These are phyloP conservation scores for Trametes punicea DNA, from an alignment of 768 basidiomycete species.

Conservation along the genomic window DNA sequence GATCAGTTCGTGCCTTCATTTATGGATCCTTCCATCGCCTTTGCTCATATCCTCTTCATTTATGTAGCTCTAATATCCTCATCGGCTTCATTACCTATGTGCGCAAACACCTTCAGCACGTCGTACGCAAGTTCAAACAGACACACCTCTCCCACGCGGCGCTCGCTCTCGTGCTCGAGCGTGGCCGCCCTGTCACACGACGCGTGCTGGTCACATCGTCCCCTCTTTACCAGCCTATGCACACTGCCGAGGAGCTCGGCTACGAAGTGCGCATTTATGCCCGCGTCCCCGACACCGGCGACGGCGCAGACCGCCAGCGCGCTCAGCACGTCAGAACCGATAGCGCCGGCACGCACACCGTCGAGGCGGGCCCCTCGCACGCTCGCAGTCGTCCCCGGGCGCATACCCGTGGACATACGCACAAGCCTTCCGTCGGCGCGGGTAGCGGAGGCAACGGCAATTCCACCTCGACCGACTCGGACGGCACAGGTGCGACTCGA, in stretches of 20 bases:
- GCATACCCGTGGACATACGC: slow-evolving; percentile 22
- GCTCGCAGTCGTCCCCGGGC: slow-evolving; percentile 16
- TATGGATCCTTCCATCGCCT: slow-evolving; percentile 3
- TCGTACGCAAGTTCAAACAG: slow-evolving; percentile 34
- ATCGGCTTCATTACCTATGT: slow-evolving; percentile 75
- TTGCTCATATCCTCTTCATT: neutral
- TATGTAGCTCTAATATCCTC: slow-evolving; percentile 76
- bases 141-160: slow-evolving; percentile 73
- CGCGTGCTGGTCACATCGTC: slow-evolving; percentile 79
- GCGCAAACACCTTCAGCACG: slow-evolving; percentile 48
- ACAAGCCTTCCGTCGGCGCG: slow-evolving; percentile 23
- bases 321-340: neutral
- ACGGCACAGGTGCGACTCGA: slow-evolving; percentile 33
- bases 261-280: slow-evolving; percentile 71
- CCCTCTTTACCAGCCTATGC: slow-evolving; percentile 81
- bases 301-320: slow-evolving; percentile 52
- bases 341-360: neutral
- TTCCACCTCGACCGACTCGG: slow-evolving; percentile 32
- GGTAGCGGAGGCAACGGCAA: slow-evolving; percentile 4
- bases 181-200: slow-evolving; percentile 71
- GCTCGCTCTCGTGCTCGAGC: slow-evolving; percentile 73
- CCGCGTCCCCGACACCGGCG: slow-evolving; percentile 66
- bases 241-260: slow-evolving; percentile 64
- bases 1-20: slow-evolving; percentile 48
- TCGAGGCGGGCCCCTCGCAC: slow-evolving; percentile 18